Percentiles rank a stretch among this genome's conserved stretches.
Conservation (phyloP, 2,329 filamentous ascomycete genomes). For the Cercospora citrullina region DNA sequence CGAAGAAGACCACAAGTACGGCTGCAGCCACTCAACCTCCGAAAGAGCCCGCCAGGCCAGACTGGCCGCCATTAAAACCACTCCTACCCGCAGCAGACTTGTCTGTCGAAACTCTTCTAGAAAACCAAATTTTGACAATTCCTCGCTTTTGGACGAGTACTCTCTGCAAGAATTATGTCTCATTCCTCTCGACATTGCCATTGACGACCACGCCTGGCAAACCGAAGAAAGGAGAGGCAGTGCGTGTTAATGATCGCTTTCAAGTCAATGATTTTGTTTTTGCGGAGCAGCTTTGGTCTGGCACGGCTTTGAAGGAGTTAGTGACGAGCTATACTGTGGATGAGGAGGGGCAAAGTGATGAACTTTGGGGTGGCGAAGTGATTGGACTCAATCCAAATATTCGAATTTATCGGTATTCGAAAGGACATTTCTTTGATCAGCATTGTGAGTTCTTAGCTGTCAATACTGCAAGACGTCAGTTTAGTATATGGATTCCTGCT, state of each 20-base stretch:
- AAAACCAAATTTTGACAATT: conserved; percentile 70
- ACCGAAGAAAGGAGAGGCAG: conserved; percentile 76
- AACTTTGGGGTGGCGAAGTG: conserved; percentile 74
- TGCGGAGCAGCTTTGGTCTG: conserved; percentile 72
- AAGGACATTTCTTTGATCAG: conserved; percentile 87
- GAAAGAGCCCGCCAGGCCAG: conserved; percentile 39
- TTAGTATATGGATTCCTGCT: too few species aligned
- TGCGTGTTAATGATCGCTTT: conserved; percentile 85
- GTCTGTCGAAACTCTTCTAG: conserved; percentile 56
- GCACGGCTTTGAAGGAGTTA: conserved; percentile 70
- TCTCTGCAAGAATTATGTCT: conserved; percentile 74
- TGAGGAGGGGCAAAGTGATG: conserved; percentile 34
- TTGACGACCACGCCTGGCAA: conserved; percentile 75
- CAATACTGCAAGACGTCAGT: too few species aligned
- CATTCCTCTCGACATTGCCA: conserved; percentile 69
- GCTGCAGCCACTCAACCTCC: not conserved
- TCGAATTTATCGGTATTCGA: conserved; percentile 80
- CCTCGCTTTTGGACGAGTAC: conserved; percentile 71
- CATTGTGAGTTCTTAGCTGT: conserved; percentile 66
- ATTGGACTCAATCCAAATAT: conserved; percentile 88
- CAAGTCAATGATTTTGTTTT: conserved; percentile 76
- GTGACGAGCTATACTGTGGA: conserved; percentile 43
- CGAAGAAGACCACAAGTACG: not conserved
- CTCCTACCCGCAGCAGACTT: conserved; percentile 67
- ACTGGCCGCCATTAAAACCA: conserved; percentile 74